Evolutionary conservation across 2,329 filamentous ascomycete species (phyloP).

Genomic region (Colletotrichum agaves): DNA sequence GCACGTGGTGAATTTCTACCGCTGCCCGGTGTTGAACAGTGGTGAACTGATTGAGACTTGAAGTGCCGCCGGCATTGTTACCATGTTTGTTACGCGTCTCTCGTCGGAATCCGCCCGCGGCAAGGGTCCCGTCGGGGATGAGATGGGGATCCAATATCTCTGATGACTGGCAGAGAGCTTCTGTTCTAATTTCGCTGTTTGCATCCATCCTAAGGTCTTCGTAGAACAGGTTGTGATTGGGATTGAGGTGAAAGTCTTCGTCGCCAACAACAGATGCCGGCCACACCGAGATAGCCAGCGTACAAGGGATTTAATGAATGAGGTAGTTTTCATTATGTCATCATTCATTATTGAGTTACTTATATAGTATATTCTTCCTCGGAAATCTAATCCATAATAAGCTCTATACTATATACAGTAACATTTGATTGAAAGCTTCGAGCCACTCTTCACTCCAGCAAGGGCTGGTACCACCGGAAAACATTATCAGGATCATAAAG

Average conservation of each 20-base stretch:
- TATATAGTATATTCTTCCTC: too few relatives aligned
- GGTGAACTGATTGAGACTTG: neutral
- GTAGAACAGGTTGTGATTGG: too few relatives aligned
- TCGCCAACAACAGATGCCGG: too few relatives aligned
- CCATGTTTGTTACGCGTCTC: constrained; percentile 8
- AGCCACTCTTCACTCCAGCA: neutral
- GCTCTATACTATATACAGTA: too few relatives aligned
- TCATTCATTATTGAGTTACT: too few relatives aligned
- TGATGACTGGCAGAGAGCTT: neutral
- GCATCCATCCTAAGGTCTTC: neutral
- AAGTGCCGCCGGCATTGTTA: neutral
- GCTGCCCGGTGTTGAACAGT: neutral
- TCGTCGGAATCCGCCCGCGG: neutral
- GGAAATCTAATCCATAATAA: too few relatives aligned
- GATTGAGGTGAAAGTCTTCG: too few relatives aligned
- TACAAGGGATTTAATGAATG: too few relatives aligned
- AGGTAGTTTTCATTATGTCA: too few relatives aligned
- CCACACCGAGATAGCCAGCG: too few relatives aligned
- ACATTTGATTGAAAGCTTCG: neutral
- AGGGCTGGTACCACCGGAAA: constrained; percentile 41
- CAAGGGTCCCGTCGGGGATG: neutral
- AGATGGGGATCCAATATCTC: neutral
- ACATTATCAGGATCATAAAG: constrained; percentile 49
- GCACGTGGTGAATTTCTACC: constrained; percentile 20
- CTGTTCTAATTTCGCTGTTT: neutral